Conservation (phyloP, 2,329 filamentous ascomycete species). For the Gnomoniopsis smithogilvyi region DNA sequence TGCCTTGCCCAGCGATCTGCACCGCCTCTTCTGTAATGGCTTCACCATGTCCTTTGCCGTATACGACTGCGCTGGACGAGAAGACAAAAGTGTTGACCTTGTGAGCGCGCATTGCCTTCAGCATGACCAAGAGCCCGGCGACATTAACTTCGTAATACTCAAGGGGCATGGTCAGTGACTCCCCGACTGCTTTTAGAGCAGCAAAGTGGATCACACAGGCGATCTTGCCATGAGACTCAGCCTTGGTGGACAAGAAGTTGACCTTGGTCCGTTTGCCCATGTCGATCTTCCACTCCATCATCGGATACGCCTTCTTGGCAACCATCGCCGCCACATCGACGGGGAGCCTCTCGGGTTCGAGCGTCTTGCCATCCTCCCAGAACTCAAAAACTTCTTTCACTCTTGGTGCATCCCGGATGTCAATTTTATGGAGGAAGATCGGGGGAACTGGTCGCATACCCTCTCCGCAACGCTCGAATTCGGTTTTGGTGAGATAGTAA, state of each 20-base stretch:
- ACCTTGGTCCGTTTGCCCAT: neutral
- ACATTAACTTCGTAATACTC: slow-evolving; percentile 16
- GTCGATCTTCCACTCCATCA: slow-evolving; percentile 12
- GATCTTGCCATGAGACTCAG: slow-evolving; percentile 5
- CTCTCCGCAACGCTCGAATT: slow-evolving; percentile 10
- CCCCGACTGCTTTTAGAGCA: slow-evolving; percentile 14
- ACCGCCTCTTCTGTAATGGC: slow-evolving; percentile 13
- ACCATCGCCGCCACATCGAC: slow-evolving; percentile 12
- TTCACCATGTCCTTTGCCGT: slow-evolving; percentile 11
- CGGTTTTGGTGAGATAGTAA: slow-evolving; percentile 11
- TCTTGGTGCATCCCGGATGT: slow-evolving; percentile 5
- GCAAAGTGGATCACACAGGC: slow-evolving; percentile 16
- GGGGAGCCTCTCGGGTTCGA: slow-evolving; percentile 5
- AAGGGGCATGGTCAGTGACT: slow-evolving; percentile 12
- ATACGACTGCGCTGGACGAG: slow-evolving; percentile 13
- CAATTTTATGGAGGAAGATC: slow-evolving; percentile 12
- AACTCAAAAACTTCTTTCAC: slow-evolving; percentile 13
- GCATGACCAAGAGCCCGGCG: slow-evolving; percentile 3
- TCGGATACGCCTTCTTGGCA: slow-evolving; percentile 11
- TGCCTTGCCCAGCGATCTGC: slow-evolving; percentile 9
- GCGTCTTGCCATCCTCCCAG: slow-evolving; percentile 10
- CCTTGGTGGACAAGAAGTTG: neutral
- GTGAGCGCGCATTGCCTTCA: slow-evolving; percentile 10
- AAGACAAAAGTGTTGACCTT: slow-evolving; percentile 13
- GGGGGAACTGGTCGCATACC: slow-evolving; percentile 5